Conservation (phyloP, 805 yeast species). For the Teunomyces aglyptinius region DNA sequence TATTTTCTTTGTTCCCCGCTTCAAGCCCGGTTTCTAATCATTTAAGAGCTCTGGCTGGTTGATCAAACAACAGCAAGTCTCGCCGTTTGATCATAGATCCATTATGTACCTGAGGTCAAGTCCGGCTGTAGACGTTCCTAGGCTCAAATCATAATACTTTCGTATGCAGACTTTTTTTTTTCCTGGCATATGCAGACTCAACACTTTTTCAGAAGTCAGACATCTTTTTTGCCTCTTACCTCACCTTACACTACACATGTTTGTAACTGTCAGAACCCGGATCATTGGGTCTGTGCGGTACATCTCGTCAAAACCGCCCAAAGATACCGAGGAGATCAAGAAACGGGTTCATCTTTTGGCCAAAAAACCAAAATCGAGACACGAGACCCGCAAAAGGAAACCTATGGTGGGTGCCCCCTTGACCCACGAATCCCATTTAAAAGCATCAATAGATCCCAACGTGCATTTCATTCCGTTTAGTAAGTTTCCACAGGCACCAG, state of each 20-base stretch:
- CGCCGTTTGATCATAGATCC: too few relatives aligned
- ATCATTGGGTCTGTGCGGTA: slow-evolving; percentile 5
- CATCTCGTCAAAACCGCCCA: slow-evolving; percentile 14
- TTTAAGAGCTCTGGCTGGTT: too few relatives aligned
- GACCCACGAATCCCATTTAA: neutral
- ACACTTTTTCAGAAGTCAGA: too few relatives aligned
- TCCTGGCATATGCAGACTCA: neutral
- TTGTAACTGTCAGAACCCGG: neutral
- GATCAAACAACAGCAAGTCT: too few relatives aligned
- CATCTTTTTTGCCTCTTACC: neutral
- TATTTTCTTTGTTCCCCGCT: too few relatives aligned
- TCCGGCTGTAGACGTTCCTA: too few relatives aligned
- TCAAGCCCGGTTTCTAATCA: too few relatives aligned
- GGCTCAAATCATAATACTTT: too few relatives aligned
- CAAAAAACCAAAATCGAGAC: slow-evolving; percentile 4
- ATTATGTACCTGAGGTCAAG: too few relatives aligned
- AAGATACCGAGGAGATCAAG: slow-evolving; percentile 10
- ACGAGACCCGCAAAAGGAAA: slow-evolving; percentile 7
- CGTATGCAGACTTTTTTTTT: neutral
- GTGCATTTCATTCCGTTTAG: slow-evolving; percentile 25
- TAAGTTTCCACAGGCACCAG: slow-evolving; percentile 33
- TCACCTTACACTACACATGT: neutral
- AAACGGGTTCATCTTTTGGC: slow-evolving; percentile 1
- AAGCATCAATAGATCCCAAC: slow-evolving; percentile 5
- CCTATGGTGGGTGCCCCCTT: neutral